Base-by-base conservation (phyloP, 306 rosid species). In the Cicer chorassanicum region DNA sequence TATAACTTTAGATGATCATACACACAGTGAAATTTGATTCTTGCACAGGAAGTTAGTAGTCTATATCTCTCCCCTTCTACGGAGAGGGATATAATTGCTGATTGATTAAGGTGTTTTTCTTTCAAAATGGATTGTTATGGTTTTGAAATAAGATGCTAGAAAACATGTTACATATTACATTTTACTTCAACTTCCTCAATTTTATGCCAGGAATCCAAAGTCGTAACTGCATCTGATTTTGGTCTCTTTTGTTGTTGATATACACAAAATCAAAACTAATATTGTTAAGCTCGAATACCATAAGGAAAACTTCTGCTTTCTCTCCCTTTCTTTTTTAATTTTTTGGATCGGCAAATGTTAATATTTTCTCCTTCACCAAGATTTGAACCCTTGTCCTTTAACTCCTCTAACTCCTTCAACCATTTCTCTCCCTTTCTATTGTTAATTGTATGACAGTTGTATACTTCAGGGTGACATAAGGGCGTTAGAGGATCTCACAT, bases 401-500 rank as follows among this genome's bases (percentile, higher is more conserved):
- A 29, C 36, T 3, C 36, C 5, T 29, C 36, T 29, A 29, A 29
- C 36, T 29, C 36, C 36, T 29, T 29, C 36, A 29, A 29, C 36
- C 36, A 29, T 53, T 18, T 72, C 24, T 70, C 39, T 59, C 24
- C 40, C 13, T 6, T 72, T n/a, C 56, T 6, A n/a, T 57, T 60
- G 34, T 61, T 40, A 16, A 44, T 8, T 49, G n/a, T 48, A 48
- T 51, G 53, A 57, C 48, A 51, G 38, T 14, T 65, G 16, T 74
- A 18, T 16, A 9, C 14, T 61, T 59, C 4, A 91, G 92, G 97
- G 98, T 45, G 93, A 89, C 82, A 93, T 89, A 29, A 48, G 82
- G 63, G 98, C 93, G 44, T 24, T 91, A 78, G 96, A 91, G 80
- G 98, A 91, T 84, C 91, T 89, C 66, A 93, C 98, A 8, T 93